These are phyloP conservation scores for Verticillium zaregamsianum DNA, from an alignment of 2,329 filamentous ascomycete genomes.

Conservation along the genomic window DNA sequence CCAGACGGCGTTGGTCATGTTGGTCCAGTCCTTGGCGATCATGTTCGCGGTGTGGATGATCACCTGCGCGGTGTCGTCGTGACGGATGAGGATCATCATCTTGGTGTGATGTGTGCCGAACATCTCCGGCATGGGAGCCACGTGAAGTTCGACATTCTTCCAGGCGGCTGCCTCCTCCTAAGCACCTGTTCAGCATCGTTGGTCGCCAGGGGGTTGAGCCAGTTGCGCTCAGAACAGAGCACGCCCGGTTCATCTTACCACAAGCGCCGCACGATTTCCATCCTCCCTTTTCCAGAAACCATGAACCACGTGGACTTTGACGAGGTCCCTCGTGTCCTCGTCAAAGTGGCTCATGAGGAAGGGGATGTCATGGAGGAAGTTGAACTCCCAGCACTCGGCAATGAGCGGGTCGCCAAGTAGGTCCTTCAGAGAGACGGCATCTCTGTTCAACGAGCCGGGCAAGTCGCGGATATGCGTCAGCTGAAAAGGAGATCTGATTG, in stretches of 20 bases:
- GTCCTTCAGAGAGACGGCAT: constrained; percentile 61
- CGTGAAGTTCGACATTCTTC: constrained; percentile 65
- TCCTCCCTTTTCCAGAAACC: constrained; percentile 67
- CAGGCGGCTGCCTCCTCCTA: constrained; percentile 59
- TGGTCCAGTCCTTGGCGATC: constrained; percentile 82
- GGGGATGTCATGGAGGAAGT: constrained; percentile 58
- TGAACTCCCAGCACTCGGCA: constrained; percentile 67
- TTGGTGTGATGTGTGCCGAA: constrained; percentile 86
- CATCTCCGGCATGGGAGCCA: constrained; percentile 75
- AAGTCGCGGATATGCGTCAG: constrained; percentile 68
- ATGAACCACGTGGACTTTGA: constrained; percentile 53
- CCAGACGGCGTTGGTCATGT: constrained; percentile 86
- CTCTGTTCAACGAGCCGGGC: constrained; percentile 54
- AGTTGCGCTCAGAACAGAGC: not conserved
- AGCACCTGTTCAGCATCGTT: constrained; percentile 1
- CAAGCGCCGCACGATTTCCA: constrained; percentile 47
- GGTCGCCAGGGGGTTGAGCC: constrained; percentile 2
- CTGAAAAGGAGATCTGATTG: constrained; percentile 61
- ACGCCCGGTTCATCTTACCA: constrained; percentile 38
- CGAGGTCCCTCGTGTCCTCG: constrained; percentile 39
- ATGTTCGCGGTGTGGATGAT: constrained; percentile 89
- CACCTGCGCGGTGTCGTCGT: constrained; percentile 72
- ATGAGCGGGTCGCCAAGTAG: constrained; percentile 73
- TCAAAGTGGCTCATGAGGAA: constrained; percentile 54
- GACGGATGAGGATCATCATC: constrained; percentile 79